Conservation (phyloP, 306 rosid species). For the Dalbergia cultrata region DNA sequence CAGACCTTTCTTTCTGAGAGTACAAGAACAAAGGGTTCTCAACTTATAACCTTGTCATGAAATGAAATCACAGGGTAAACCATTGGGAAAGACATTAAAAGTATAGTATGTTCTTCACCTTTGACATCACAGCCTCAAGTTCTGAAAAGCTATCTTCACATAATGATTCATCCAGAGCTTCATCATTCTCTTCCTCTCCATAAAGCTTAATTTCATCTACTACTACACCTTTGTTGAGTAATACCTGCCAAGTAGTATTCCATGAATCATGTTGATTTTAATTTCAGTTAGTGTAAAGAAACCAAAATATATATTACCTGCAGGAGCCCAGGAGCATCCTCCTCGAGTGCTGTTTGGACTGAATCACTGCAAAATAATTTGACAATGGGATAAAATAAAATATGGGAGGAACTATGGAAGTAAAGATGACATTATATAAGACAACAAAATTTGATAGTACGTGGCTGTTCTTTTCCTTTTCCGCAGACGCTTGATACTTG, state of each 20-base stretch:
- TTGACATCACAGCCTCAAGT: conserved; percentile 79
- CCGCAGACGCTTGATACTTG: conserved; percentile 50
- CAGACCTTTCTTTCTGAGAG: conserved; percentile 15
- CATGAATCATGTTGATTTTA: conserved; percentile 46
- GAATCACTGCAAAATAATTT: conserved; percentile 74
- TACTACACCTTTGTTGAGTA: conserved; percentile 75
- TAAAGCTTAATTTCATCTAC: conserved; percentile 88
- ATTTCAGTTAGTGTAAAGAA: conserved; percentile 43
- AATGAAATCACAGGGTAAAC: conserved; percentile 39
- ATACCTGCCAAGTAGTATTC: conserved; percentile 65
- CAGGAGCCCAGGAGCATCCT: conserved; percentile 97
- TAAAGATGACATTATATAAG: conserved; percentile 14
- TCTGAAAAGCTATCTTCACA: conserved; percentile 75
- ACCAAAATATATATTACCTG: conserved; percentile 62
- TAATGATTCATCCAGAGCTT: conserved; percentile 72
- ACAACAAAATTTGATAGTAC: conserved; percentile 52
- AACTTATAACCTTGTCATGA: conserved; percentile 26
- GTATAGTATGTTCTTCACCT: conserved; percentile 58
- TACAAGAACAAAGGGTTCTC: conserved; percentile 22
- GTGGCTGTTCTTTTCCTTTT: conserved; percentile 87
- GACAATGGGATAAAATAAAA: conserved; percentile 19
- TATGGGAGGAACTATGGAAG: conserved; percentile 29
- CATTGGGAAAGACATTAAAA: conserved; percentile 30
- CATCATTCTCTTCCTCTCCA: conserved; percentile 74
- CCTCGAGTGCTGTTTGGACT: conserved; percentile 82